These are phyloP conservation scores for Pinus albicaulis DNA, from an alignment of 75 land plant genomes.

Conservation along the genomic window DNA sequence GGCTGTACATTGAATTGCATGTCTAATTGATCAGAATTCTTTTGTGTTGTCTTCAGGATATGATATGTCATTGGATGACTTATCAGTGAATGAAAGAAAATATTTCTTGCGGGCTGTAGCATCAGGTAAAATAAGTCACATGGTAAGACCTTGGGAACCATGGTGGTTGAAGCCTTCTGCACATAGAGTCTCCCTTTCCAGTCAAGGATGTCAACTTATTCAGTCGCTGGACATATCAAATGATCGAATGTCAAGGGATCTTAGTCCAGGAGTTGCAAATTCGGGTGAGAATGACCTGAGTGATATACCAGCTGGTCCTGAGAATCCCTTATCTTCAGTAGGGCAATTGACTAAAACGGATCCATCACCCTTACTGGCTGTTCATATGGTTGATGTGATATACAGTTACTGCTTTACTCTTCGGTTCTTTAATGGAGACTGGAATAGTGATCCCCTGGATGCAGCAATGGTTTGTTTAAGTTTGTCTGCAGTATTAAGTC, in stretches of 20 bases:
- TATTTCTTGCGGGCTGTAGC: slow-evolving; percentile 66
- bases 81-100: slow-evolving; percentile 63
- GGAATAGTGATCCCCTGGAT: slow-evolving; percentile 64
- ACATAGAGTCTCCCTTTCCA: slow-evolving; percentile 51
- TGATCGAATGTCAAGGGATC: slow-evolving; percentile 8
- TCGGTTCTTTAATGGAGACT: slow-evolving; percentile 86
- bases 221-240: slow-evolving; percentile 26
- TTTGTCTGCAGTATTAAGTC: slow-evolving; percentile 64
- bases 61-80: slow-evolving; percentile 60
- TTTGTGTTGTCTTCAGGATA: slow-evolving; percentile 36
- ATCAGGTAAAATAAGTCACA: slow-evolving; percentile 77
- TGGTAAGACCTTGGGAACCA: slow-evolving; percentile 90
- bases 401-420: slow-evolving; percentile 91
- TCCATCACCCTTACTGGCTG: slow-evolving; percentile 74
- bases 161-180: slow-evolving; percentile 89
- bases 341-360: slow-evolving; percentile 34
- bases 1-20: not conserved
- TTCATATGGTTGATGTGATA: slow-evolving; percentile 74
- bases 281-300: slow-evolving; percentile 14
- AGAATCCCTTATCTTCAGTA: slow-evolving; percentile 56
- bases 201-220: slow-evolving; percentile 57
- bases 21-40: not conserved
- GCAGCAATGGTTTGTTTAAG: slow-evolving; percentile 58
- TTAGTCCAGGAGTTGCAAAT: slow-evolving; percentile 9
- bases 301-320: slow-evolving; percentile 74